These are phyloP conservation scores for Besnoitia besnoiti DNA, from an alignment of 169 alveolate genomes.

Conservation along the genomic window DNA sequence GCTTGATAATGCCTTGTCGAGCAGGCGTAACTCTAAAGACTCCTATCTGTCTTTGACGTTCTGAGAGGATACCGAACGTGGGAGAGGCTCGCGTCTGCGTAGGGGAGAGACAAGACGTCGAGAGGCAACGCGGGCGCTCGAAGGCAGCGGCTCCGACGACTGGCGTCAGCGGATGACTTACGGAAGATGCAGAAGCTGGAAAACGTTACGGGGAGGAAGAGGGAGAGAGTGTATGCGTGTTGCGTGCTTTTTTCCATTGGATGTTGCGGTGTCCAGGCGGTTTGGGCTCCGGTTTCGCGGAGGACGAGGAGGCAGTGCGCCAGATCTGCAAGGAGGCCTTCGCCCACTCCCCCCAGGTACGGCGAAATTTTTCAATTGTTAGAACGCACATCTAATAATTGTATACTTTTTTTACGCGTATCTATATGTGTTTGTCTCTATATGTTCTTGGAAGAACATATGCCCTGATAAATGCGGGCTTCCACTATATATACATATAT, in stretches of 20 bases:
- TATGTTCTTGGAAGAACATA: background rate
- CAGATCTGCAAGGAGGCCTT: conserved; percentile 75
- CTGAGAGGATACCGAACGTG: no score
- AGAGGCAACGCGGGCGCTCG: no score
- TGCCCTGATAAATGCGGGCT: no score
- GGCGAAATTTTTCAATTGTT: background rate
- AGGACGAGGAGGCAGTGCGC: conserved; percentile 80
- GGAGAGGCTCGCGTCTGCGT: no score
- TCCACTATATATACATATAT: background rate
- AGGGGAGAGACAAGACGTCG: no score
- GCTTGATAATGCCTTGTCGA: no score
- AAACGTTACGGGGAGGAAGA: background rate
- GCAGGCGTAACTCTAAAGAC: no score
- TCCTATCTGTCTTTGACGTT: no score
- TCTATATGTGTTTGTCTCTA: background rate
- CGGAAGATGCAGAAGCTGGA: background rate
- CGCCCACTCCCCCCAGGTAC: conserved; percentile 73
- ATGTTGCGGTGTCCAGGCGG: conserved; percentile 68
- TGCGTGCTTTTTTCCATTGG: background rate
- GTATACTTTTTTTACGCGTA: background rate
- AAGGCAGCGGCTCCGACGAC: no score
- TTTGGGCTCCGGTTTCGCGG: conserved; percentile 84
- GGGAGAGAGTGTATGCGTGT: background rate
- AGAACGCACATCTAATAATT: no score
- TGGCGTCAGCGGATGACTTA: no score